Base-by-base conservation (phyloP, 1,139 yeast species). In the Kurtzmaniella natalensis region DNA sequence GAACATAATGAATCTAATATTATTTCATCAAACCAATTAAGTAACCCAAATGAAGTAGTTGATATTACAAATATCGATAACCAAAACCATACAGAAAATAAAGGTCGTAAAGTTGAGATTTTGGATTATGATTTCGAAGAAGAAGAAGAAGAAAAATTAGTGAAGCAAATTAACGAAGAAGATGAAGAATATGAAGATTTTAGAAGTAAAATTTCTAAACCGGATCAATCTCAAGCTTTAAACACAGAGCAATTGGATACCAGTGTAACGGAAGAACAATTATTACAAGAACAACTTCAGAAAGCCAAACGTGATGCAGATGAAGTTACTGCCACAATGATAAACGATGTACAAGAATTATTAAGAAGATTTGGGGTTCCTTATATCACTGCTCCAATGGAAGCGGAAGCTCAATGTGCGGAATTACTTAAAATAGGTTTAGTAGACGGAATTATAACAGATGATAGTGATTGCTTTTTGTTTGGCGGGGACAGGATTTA, bases 381-480 rank as follows among this genome's bases (percentile, higher is more conserved):
- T 0, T 92, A 77, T 47, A 74, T 92, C 6, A 86, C 96, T 0
- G 96, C 97, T 0, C 97, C 97, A 0, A 87, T 86, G 87, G 98
- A 92, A 58, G 98, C 98, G 1, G 98, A 92, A 61, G 96, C 97
- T 0, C 98, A 92, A 51, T 92, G 98, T 59, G 96, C 96, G 0
- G 86, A 81, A 44, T 60, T 92, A 8, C 58, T 76, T 32, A 57
- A 59, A 18, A 55, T 87, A 13, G 76, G 75, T 0, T 65, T 92
- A 17, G 96, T 92, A 2, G 98, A 94, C 56, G 99, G 98, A 0
- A 84, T 92, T 15, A 81, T 94, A 14, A 94, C 98, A 0, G 99
- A 94, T 55, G 99, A 94, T 64, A 86, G 96, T 46, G 99, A 94
- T 71, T 88, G 95, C 35, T 92, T 94, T 48, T 59, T 94, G 29